phyloP scores from a whole-genome alignment of 2,329 filamentous ascomycete genomes.

The Colletotrichum magnum region DNA sequence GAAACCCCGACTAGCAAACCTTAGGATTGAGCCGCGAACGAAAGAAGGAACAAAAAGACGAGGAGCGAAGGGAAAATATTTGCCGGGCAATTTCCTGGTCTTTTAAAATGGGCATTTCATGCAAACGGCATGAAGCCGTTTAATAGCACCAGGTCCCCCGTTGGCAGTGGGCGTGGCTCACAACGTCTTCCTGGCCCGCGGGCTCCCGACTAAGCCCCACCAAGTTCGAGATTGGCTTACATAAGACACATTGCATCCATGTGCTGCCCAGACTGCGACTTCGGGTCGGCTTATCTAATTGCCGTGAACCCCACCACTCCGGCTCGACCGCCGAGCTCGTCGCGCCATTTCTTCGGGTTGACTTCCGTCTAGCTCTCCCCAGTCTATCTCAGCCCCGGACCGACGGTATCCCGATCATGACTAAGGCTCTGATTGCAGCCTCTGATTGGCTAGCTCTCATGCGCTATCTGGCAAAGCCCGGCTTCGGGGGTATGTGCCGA shows the following conservation, averaged over 20 bases:
- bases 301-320: background rate
- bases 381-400: constrained; percentile 15
- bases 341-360: background rate
- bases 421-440: constrained; percentile 11
- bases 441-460: constrained; percentile 17
- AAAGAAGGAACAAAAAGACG: background rate
- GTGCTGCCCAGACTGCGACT: background rate
- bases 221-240: background rate
- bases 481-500: constrained; percentile 30
- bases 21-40: background rate
- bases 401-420: constrained; percentile 29
- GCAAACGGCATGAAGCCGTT: constrained; percentile 34
- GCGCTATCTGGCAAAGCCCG: constrained; percentile 9
- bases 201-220: too few species aligned
- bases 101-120: constrained; percentile 31
- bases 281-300: background rate
- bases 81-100: constrained; percentile 12
- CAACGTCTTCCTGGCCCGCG: constrained; percentile 31
- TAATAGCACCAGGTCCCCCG: constrained; percentile 19
- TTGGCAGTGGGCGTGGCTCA: constrained; percentile 20
- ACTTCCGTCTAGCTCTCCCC: background rate
- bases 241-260: background rate
- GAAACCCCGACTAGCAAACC: background rate
- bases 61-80: background rate
- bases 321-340: constrained; percentile 10